phyloP scores from a whole-genome alignment of 2,329 filamentous ascomycete species.

The Pseudogymnoascus sp. region DNA sequence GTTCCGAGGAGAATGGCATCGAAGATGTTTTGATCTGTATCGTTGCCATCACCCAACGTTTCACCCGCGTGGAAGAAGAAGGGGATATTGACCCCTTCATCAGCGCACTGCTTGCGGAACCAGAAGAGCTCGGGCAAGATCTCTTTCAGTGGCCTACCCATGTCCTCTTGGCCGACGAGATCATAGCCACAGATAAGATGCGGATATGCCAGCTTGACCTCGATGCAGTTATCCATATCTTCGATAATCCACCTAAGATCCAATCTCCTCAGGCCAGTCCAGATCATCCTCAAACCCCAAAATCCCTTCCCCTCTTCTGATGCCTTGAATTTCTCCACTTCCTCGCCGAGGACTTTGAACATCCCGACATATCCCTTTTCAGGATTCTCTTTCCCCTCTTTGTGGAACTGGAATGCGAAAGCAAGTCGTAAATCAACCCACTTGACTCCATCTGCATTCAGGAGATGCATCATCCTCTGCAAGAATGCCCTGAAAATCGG shows the following conservation, averaged over 20 bases:
- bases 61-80: slow-evolving; percentile 97
- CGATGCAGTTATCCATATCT: slow-evolving; percentile 82
- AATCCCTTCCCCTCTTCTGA: slow-evolving; percentile 66
- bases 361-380: slow-evolving; percentile 64
- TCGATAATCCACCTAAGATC: slow-evolving; percentile 62
- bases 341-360: slow-evolving; percentile 68
- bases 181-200: slow-evolving; percentile 82
- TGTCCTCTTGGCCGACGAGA: slow-evolving; percentile 80
- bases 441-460: slow-evolving; percentile 74
- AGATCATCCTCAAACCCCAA: slow-evolving; percentile 80
- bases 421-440: slow-evolving; percentile 78
- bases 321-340: slow-evolving; percentile 67
- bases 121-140: slow-evolving; percentile 82
- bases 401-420: slow-evolving; percentile 65
- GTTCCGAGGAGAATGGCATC: slow-evolving; percentile 84
- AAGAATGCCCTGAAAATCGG: slow-evolving; percentile 78
- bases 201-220: slow-evolving; percentile 71
- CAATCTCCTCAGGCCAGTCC: slow-evolving; percentile 64
- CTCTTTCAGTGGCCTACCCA: slow-evolving; percentile 67
- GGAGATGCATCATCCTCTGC: slow-evolving; percentile 58
- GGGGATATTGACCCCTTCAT: slow-evolving; percentile 73
- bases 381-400: slow-evolving; percentile 54
- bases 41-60: slow-evolving; percentile 70
- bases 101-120: slow-evolving; percentile 80
- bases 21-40: slow-evolving; percentile 74